These are phyloP conservation scores for Blastobotrys petasosporus DNA, from an alignment of 1,139 yeast genomes.

Conservation along the genomic window DNA sequence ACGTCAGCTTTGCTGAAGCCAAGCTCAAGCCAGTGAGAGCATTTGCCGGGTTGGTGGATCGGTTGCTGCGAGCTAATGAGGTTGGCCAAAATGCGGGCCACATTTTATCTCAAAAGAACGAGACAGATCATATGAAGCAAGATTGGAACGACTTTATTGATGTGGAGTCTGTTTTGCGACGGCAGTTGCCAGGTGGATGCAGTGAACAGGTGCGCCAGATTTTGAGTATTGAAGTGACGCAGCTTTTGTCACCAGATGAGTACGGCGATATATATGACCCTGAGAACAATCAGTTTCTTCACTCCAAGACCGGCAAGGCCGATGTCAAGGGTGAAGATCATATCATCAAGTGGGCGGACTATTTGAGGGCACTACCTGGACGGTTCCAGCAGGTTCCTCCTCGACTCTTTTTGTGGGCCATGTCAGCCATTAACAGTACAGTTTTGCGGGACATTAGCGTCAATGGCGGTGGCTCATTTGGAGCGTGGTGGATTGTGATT, in stretches of 20 bases:
- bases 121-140: constrained; percentile 47
- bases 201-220: constrained; percentile 33
- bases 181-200: constrained; percentile 25
- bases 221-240: constrained; percentile 42
- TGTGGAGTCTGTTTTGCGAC: constrained; percentile 45
- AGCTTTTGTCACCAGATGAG: constrained; percentile 30
- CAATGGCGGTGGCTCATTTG: constrained; percentile 56
- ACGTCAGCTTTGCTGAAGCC: constrained; percentile 45
- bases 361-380: constrained; percentile 43
- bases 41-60: constrained; percentile 52
- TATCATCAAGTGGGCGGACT: constrained; percentile 36
- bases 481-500: constrained; percentile 72
- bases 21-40: constrained; percentile 52
- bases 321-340: constrained; percentile 11
- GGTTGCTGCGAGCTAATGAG: constrained; percentile 55
- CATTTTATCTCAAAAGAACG: constrained; percentile 43
- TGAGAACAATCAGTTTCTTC: no score
- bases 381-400: constrained; percentile 47
- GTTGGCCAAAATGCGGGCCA: constrained; percentile 53
- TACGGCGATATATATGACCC: constrained; percentile 4
- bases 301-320: neutral
- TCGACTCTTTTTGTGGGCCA: constrained; percentile 49
- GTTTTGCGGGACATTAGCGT: constrained; percentile 60
- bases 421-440: constrained; percentile 54
- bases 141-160: constrained; percentile 57